Conservation (phyloP, 352 stramenopile genomes). For the Stramenopiles sp. region DNA sequence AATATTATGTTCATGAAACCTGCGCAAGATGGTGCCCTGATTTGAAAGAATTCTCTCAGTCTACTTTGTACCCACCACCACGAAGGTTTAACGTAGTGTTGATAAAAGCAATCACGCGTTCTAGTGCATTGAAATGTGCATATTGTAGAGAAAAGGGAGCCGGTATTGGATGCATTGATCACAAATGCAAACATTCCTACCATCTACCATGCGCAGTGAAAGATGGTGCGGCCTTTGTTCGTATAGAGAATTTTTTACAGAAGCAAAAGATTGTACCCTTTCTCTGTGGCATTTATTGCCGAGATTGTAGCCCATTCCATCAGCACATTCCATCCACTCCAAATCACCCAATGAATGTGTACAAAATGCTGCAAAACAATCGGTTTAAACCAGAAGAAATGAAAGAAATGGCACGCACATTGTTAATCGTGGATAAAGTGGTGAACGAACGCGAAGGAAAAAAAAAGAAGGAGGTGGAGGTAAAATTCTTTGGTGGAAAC, state of each 20-base stretch:
- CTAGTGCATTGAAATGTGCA: neutral
- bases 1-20: neutral
- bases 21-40: neutral
- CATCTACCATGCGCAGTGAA: neutral
- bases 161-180: neutral
- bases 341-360: neutral
- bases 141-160: neutral
- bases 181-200: neutral
- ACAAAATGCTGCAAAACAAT: neutral
- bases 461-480: neutral
- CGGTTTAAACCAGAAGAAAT: neutral
- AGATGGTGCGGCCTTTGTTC: neutral
- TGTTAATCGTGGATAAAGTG: neutral
- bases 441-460: neutral
- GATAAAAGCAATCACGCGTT: neutral
- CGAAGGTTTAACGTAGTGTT: neutral
- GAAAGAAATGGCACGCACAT: neutral
- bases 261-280: neutral
- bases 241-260: neutral
- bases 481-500: neutral
- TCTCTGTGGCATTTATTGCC: neutral
- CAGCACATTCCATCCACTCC: neutral
- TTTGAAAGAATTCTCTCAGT: neutral
- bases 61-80: neutral
- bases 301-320: neutral